phyloP scores from a whole-genome alignment of 2,329 filamentous ascomycete genomes.

The Epichloe brachyelytri region DNA sequence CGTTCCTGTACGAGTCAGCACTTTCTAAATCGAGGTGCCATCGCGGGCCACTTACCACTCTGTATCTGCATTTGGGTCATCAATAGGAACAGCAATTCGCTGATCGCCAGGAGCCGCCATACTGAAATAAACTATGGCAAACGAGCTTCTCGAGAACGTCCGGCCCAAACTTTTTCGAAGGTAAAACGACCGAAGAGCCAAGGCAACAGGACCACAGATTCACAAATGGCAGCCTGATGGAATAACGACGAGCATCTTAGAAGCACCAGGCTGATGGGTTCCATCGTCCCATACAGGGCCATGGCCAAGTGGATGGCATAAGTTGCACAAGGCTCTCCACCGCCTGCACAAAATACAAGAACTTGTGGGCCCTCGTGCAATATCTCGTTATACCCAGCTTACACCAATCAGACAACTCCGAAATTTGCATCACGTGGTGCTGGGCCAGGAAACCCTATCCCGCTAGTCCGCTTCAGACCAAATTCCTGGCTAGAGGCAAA shows the following conservation, averaged over 20 bases:
- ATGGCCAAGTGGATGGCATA: neutral
- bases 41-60: constrained; percentile 58
- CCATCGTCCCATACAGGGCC: too few relatives aligned
- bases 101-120: constrained; percentile 54
- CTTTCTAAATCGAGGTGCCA: constrained; percentile 2
- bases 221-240: neutral
- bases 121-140: constrained; percentile 3
- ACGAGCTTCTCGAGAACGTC: neutral
- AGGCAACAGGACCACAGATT: neutral
- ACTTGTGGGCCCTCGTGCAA: neutral
- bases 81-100: constrained; percentile 68
- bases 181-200: neutral
- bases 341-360: constrained; percentile 8
- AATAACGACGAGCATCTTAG: constrained; percentile 1
- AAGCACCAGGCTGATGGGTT: neutral
- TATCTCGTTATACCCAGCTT: neutral
- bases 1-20: constrained; percentile 56
- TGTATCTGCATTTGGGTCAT: constrained; percentile 92
- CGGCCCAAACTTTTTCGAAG: neutral
- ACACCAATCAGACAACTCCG: constrained; percentile 9
- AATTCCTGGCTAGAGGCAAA: constrained; percentile 26
- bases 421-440: constrained; percentile 21
- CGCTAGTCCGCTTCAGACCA: constrained; percentile 23
- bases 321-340: constrained; percentile 6
- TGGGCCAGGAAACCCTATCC: constrained; percentile 25